Percentiles rank a stretch among this genome's conserved stretches.
These are phyloP conservation scores for Lagenaria siceraria DNA, from an alignment of 306 rosid species.

Conservation along the genomic window DNA sequence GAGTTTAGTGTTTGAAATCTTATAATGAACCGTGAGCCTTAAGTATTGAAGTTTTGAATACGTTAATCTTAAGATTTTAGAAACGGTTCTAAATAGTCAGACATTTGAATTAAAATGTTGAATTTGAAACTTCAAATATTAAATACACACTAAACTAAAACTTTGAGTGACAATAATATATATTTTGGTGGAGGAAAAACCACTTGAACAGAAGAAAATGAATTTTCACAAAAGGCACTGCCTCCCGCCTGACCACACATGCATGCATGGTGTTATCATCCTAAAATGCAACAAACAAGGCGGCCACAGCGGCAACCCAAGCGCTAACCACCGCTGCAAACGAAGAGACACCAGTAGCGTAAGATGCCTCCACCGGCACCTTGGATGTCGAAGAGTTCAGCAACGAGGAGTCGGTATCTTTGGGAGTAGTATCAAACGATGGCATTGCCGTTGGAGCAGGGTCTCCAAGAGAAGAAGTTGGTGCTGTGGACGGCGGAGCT, in stretches of 20 bases:
- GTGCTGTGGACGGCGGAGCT: neutral
- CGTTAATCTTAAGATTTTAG: too few relatives aligned
- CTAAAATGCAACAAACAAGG: neutral
- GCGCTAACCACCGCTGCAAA: slow-evolving; percentile 10
- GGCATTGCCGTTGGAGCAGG: slow-evolving; percentile 18
- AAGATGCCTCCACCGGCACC: slow-evolving; percentile 3
- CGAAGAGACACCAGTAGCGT: slow-evolving; percentile 3
- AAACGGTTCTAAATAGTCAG: too few relatives aligned
- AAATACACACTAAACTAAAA: too few relatives aligned
- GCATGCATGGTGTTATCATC: neutral
- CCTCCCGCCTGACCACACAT: slow-evolving; percentile 57
- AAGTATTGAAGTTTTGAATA: too few relatives aligned
- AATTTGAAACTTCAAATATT: too few relatives aligned
- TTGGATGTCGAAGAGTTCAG: slow-evolving; percentile 15
- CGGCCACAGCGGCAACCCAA: slow-evolving; percentile 15
- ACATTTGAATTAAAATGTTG: too few relatives aligned
- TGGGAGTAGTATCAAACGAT: slow-evolving; percentile 4
- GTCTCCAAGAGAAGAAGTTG: slow-evolving; percentile 9
- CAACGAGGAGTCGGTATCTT: slow-evolving; percentile 10
- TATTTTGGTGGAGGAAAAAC: neutral
- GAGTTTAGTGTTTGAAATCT: too few relatives aligned
- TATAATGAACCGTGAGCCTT: too few relatives aligned
- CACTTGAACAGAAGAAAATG: neutral
- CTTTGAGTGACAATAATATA: too few relatives aligned
- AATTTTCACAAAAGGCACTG: slow-evolving; percentile 39